Percentiles rank a stretch among this genome's conserved stretches.
phyloP scores from a whole-genome alignment of 495 filamentous ascomycete species.

The Lepraria neglecta region DNA sequence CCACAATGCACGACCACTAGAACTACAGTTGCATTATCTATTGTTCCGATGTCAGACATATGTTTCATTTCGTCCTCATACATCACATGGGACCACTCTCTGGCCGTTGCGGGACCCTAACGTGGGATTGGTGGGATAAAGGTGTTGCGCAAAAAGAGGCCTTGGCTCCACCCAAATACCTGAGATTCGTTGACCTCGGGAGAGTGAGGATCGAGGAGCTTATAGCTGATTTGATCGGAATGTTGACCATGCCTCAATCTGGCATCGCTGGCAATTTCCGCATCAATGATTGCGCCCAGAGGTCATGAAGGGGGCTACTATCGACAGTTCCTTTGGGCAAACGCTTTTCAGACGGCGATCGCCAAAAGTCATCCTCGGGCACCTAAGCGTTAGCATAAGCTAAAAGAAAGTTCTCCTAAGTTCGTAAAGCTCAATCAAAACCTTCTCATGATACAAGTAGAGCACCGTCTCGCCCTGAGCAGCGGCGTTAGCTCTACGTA shows the following conservation, averaged over 20 bases:
- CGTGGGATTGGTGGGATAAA: background rate
- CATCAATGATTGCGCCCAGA: too few species aligned
- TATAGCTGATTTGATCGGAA: too few species aligned
- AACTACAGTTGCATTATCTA: background rate
- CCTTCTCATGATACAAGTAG: too few species aligned
- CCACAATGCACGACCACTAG: too few species aligned
- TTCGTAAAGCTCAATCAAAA: too few species aligned
- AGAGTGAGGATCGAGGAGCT: background rate
- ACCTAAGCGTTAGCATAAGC: slow-evolving; percentile 6
- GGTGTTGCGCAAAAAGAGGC: background rate
- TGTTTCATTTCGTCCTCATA: background rate
- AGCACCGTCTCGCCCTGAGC: too few species aligned
- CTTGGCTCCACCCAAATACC: background rate
- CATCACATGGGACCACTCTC: background rate
- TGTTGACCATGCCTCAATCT: too few species aligned
- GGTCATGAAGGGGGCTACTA: background rate
- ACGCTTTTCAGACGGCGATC: slow-evolving; percentile 1
- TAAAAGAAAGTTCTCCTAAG: background rate
- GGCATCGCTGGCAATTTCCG: too few species aligned
- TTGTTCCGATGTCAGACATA: background rate
- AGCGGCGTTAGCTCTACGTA: too few species aligned
- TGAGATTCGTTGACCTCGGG: background rate
- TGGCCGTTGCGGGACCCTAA: background rate
- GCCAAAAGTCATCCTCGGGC: slow-evolving; percentile 6
- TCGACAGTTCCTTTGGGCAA: background rate